Evolutionary conservation across 352 stramenopile species (phyloP), one percentile per base, ranked within the genome.

Genomic region (Pythium insidiosum): DNA sequence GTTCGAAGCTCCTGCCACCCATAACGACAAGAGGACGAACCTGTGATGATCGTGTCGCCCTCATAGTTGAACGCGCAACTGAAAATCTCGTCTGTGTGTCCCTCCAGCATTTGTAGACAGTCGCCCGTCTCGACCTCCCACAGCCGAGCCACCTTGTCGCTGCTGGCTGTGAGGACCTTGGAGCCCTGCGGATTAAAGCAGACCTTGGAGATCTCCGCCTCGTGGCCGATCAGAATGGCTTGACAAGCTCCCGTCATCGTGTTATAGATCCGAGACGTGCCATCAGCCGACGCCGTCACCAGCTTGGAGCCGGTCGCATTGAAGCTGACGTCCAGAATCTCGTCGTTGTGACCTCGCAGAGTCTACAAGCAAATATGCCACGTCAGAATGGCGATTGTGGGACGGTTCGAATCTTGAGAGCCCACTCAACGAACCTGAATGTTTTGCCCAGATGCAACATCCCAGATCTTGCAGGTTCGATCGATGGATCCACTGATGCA

Each of bases 11-110:
- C 43, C 9, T 19, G 12, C 3, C 22, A 29, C 2, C 16, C 5
- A 25, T 43, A 16, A 23, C 16, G 15, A 35, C 29, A n/a, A n/a
- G 24, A 38, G 6, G 3, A 63, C 84, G 43, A 34, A 97, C 91
- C 91, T 53, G 90, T 98, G 54, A 98, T 97, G 54, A 98, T 95
- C n/a, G 90, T 98, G 62, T 98, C 88, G 16, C 92, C 93, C 61
- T 96, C 82, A 58, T 98, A 98, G 68, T 98, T 98, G 76, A 97
- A 98, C 23, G 90, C 89, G 46, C 90, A 97, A 58, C 74, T 95
- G 58, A 98, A 98, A 63, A 98, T 97, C 53, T 98, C 91, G 56
- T 98, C 90, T n/a, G 88, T 97, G 74, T 98, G 93, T 18, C 94
- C 94, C 48, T 98, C 93, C 12, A 98, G 83, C 61, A 97, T 94